phyloP scores from a whole-genome alignment of 169 alveolate species.

The Babesia microti region DNA sequence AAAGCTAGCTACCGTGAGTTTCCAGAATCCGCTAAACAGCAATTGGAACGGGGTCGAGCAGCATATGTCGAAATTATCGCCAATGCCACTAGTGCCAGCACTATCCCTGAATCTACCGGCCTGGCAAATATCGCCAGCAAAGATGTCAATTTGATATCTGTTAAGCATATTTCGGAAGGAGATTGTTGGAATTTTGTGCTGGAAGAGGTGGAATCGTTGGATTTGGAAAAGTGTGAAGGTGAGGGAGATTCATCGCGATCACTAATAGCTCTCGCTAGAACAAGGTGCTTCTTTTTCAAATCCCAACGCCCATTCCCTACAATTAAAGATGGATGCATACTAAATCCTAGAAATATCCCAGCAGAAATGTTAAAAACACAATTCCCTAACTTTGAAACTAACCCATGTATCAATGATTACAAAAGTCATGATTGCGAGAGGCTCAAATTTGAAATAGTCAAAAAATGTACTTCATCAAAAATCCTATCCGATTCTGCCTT shows the following conservation, averaged over 20 bases:
- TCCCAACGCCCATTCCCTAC: conserved; percentile 56
- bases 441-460: conserved; percentile 52
- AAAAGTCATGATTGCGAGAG: conserved; percentile 44
- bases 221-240: conserved; percentile 50
- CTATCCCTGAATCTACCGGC: no score
- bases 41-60: no score
- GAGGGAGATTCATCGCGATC: conserved; percentile 61
- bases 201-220: conserved; percentile 48
- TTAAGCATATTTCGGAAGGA: conserved; percentile 35
- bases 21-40: no score
- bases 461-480: conserved; percentile 46
- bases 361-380: conserved; percentile 16
- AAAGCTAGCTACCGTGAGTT: no score
- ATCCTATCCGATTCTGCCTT: conserved; percentile 65
- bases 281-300: conserved; percentile 59
- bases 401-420: conserved; percentile 39
- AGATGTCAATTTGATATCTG: background rate
- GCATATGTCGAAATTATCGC: no score
- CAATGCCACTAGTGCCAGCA: no score
- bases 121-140: conserved; percentile 1
- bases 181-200: conserved; percentile 60
- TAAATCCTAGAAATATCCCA: conserved; percentile 37
- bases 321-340: conserved; percentile 52
- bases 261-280: conserved; percentile 61
- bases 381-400: conserved; percentile 4